Evolutionary conservation across 352 stramenopile genomes (phyloP).

Genomic region (Pythium volutum): DNA sequence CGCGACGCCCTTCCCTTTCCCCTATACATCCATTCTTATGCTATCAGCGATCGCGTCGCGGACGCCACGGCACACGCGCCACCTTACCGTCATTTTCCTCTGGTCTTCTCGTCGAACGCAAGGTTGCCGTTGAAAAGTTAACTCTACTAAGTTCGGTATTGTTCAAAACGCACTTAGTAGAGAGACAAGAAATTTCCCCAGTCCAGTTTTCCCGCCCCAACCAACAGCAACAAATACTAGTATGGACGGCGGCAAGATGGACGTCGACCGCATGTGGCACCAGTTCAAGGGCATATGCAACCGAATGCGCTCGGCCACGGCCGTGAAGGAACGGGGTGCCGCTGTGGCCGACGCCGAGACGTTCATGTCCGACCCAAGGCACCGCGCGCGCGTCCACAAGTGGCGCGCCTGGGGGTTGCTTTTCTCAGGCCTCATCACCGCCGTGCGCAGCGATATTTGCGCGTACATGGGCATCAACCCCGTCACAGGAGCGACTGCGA

Average conservation of each 20-base stretch:
- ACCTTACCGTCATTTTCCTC: constrained; percentile 1
- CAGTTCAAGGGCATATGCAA: constrained; percentile 43
- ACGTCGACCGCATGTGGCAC: constrained; percentile 37
- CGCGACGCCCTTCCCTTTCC: constrained; percentile 67
- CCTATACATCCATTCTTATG: constrained; percentile 14
- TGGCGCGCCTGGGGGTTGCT: constrained; percentile 72
- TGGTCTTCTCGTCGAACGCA: not conserved
- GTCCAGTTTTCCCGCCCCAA: not conserved
- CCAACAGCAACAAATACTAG: constrained; percentile 5
- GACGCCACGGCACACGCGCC: not conserved
- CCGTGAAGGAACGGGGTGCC: constrained; percentile 29
- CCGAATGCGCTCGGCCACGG: constrained; percentile 44
- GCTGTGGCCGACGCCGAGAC: constrained; percentile 39
- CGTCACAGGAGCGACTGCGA: not conserved
- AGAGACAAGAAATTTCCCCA: too few species aligned
- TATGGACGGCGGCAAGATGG: not conserved
- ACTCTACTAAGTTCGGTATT: not conserved
- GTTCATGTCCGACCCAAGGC: constrained; percentile 50
- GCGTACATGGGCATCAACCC: constrained; percentile 31
- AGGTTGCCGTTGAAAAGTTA: not conserved
- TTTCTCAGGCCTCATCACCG: constrained; percentile 44
- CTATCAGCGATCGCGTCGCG: not conserved
- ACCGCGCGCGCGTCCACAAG: constrained; percentile 57
- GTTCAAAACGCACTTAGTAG: not conserved
- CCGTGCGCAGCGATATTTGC: constrained; percentile 47